phyloP scores from a whole-genome alignment of 371 early-diverging fungal species.

The Mortierella sp. region DNA sequence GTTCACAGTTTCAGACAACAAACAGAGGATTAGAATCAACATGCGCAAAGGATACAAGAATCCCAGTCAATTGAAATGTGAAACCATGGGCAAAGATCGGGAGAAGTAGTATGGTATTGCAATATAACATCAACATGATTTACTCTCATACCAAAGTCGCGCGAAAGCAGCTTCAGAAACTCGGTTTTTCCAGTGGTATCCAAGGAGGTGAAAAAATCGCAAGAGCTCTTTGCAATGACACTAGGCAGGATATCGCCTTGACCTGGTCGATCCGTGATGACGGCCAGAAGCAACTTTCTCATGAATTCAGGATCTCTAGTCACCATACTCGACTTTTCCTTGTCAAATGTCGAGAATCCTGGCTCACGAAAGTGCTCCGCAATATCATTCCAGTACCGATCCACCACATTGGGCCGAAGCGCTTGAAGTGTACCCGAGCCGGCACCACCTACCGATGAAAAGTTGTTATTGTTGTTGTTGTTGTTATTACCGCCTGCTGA shows the following conservation, averaged over 20 bases:
- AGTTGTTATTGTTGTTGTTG: constrained; percentile 3
- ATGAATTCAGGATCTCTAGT: constrained; percentile 55
- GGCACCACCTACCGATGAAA: background rate
- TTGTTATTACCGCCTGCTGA: background rate
- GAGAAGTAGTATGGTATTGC: too few species aligned
- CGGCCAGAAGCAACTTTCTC: constrained; percentile 58
- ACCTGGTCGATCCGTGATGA: constrained; percentile 58
- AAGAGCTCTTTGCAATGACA: constrained; percentile 69
- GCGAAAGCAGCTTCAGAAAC: constrained; percentile 69
- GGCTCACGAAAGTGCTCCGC: constrained; percentile 61
- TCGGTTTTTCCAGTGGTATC: constrained; percentile 62
- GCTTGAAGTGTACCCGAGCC: constrained; percentile 10
- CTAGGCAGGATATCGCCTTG: constrained; percentile 68
- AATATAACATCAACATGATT: too few species aligned
- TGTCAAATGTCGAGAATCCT: constrained; percentile 56
- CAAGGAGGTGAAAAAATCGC: constrained; percentile 71
- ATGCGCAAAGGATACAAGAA: background rate
- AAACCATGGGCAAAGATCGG: too few species aligned
- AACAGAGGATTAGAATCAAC: background rate
- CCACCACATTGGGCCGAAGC: constrained; percentile 53
- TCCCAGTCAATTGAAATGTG: background rate
- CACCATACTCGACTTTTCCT: constrained; percentile 33
- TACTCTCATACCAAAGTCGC: constrained; percentile 65
- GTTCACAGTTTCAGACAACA: background rate
- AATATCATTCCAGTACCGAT: constrained; percentile 66